Percentiles rank a stretch among this genome's conserved stretches.
Conservation (phyloP, 192 early-diverging fungal genomes). For the Backusella luteola region DNA sequence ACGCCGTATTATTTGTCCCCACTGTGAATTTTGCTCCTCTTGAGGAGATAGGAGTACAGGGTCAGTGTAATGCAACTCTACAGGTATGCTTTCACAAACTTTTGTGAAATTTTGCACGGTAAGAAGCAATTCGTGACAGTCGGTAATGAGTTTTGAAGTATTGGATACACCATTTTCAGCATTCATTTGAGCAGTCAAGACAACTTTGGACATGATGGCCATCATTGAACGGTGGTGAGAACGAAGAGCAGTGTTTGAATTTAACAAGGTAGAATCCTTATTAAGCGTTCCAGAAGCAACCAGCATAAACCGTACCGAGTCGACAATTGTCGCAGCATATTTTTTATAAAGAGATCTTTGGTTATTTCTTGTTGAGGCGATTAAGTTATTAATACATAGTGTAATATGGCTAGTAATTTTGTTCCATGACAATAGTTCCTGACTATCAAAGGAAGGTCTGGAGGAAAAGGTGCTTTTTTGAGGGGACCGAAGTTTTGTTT, state of each 20-base stretch:
- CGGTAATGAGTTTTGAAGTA: slow-evolving; percentile 53
- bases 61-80: slow-evolving; percentile 39
- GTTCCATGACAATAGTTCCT: slow-evolving; percentile 47
- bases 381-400: slow-evolving; percentile 54
- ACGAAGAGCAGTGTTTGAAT: slow-evolving; percentile 34
- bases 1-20: slow-evolving; percentile 17
- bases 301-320: slow-evolving; percentile 83
- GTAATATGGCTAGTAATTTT: slow-evolving; percentile 47
- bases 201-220: slow-evolving; percentile 65
- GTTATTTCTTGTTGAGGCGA: slow-evolving; percentile 45
- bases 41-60: neutral
- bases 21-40: slow-evolving; percentile 2
- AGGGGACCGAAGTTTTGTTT: neutral
- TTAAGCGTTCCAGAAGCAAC: slow-evolving; percentile 72
- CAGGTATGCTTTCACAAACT: slow-evolving; percentile 35
- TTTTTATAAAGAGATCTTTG: slow-evolving; percentile 56
- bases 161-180: slow-evolving; percentile 76
- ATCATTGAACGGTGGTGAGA: slow-evolving; percentile 50
- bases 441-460: slow-evolving; percentile 1
- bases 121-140: slow-evolving; percentile 60
- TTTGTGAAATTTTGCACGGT: slow-evolving; percentile 62
- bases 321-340: slow-evolving; percentile 63
- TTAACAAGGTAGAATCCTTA: slow-evolving; percentile 59
- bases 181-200: slow-evolving; percentile 68
- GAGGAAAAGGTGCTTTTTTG: neutral